Conservation (phyloP, 2,329 filamentous ascomycete species). For the Colletotrichum higginsianum region DNA sequence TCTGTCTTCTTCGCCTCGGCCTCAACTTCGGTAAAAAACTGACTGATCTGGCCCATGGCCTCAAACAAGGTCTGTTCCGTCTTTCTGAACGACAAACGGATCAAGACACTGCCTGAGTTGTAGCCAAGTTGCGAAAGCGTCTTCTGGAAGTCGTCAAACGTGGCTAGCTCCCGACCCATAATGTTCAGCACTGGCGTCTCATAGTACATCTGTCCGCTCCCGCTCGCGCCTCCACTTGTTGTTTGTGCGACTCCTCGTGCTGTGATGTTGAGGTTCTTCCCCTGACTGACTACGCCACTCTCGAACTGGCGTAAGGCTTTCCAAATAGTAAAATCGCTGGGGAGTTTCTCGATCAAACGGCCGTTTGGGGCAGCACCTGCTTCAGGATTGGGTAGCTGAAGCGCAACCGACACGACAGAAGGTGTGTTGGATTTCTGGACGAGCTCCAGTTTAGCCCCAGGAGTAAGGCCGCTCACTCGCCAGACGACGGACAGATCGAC, state of each 20-base stretch:
- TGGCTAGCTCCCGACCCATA: constrained; percentile 83
- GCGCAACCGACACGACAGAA: constrained; percentile 87
- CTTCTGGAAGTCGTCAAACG: constrained; percentile 88
- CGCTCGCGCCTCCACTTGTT: constrained; percentile 64
- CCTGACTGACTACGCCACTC: constrained; percentile 75
- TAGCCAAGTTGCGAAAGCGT: constrained; percentile 89
- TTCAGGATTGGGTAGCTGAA: constrained; percentile 85
- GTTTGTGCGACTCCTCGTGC: constrained; percentile 81
- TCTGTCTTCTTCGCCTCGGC: constrained; percentile 45
- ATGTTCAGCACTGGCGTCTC: constrained; percentile 89
- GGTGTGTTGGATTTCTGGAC: constrained; percentile 89
- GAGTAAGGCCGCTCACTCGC: constrained; percentile 83
- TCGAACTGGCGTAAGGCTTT: constrained; percentile 92
- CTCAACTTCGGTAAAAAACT: constrained; percentile 76
- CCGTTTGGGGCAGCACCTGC: constrained; percentile 73
- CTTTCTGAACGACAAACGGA: constrained; percentile 82
- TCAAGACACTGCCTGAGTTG: constrained; percentile 84
- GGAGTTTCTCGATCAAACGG: constrained; percentile 86
- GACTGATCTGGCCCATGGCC: constrained; percentile 85
- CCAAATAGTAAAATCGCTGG: constrained; percentile 92
- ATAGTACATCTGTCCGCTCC: constrained; percentile 86
- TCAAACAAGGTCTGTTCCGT: constrained; percentile 86
- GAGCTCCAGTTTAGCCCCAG: constrained; percentile 93
- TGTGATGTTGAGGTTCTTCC: constrained; percentile 82
- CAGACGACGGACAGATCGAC: constrained; percentile 89